A percentile compares a stretch with the other conserved stretches of the same genome.
These are phyloP conservation scores for Russula foetens DNA, from an alignment of 768 basidiomycete species.

Conservation along the genomic window DNA sequence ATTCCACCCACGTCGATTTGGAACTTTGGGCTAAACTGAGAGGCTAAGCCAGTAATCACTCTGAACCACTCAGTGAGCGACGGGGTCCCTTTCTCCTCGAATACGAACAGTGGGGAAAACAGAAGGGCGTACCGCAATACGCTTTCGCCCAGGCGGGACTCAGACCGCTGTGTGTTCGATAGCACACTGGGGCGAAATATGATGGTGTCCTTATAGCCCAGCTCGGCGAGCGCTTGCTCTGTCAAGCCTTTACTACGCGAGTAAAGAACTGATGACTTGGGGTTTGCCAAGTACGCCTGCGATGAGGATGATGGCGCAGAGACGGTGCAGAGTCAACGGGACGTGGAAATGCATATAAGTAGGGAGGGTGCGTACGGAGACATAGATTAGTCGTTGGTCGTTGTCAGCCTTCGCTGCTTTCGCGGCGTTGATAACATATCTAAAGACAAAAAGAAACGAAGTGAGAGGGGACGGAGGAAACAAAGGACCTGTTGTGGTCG, in stretches of 20 bases:
- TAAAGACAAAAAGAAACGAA: conserved; percentile 20
- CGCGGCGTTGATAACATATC: conserved; percentile 72
- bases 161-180: background rate
- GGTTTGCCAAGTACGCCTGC: conserved; percentile 42
- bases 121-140: background rate
- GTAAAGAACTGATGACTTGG: conserved; percentile 46
- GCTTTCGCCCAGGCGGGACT: background rate
- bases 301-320: background rate
- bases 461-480: background rate
- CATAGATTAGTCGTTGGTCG: conserved; percentile 58
- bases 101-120: background rate
- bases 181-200: conserved; percentile 60
- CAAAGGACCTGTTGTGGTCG: background rate
- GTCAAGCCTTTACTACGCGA: conserved; percentile 64
- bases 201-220: conserved; percentile 67
- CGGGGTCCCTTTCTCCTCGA: background rate
- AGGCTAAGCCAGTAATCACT: background rate
- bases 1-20: conserved; percentile 7
- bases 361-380: conserved; percentile 42
- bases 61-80: background rate
- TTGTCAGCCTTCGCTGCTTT: conserved; percentile 41
- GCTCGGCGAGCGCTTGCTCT: conserved; percentile 52
- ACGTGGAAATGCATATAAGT: conserved; percentile 13
- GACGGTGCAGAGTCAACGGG: background rate
- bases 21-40: background rate